Percentiles rank a stretch among this genome's conserved stretches.
Conservation (phyloP, 306 rosid species). For the Quercus aquifolioides region DNA sequence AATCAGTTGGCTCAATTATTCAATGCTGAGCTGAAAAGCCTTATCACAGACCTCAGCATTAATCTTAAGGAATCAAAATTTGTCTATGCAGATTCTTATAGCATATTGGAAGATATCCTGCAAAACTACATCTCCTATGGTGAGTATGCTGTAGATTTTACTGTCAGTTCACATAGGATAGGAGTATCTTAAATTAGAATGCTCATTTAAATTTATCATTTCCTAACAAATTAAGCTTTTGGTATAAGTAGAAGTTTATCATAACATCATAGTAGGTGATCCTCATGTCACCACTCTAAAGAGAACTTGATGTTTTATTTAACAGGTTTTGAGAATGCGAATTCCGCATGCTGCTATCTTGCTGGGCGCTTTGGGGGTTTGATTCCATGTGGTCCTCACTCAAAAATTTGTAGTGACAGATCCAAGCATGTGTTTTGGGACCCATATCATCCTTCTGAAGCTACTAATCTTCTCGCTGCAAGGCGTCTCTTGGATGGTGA, state of each 20-base stretch:
- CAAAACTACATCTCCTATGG: conserved; percentile 47
- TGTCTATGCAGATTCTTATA: conserved; percentile 65
- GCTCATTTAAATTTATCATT: too few relatives aligned
- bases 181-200: neutral
- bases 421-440: conserved; percentile 73
- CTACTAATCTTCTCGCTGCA: conserved; percentile 48
- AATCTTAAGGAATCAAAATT: conserved; percentile 41
- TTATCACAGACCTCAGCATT: conserved; percentile 38
- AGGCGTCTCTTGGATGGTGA: conserved; percentile 49
- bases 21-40: conserved; percentile 45
- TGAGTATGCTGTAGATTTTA: neutral
- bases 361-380: conserved; percentile 66
- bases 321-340: conserved; percentile 54
- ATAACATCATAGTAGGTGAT: too few relatives aligned
- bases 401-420: conserved; percentile 56
- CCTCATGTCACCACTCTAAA: neutral
- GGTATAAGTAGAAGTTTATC: too few relatives aligned
- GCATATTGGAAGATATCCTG: conserved; percentile 49
- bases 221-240: too few relatives aligned
- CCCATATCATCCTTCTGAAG: conserved; percentile 63
- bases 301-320: neutral
- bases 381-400: conserved; percentile 47
- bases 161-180: neutral
- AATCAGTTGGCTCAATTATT: conserved; percentile 53
- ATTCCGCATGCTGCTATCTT: conserved; percentile 57